phyloP scores from a whole-genome alignment of 805 yeast species.

The Teunomyces funiuensis region DNA sequence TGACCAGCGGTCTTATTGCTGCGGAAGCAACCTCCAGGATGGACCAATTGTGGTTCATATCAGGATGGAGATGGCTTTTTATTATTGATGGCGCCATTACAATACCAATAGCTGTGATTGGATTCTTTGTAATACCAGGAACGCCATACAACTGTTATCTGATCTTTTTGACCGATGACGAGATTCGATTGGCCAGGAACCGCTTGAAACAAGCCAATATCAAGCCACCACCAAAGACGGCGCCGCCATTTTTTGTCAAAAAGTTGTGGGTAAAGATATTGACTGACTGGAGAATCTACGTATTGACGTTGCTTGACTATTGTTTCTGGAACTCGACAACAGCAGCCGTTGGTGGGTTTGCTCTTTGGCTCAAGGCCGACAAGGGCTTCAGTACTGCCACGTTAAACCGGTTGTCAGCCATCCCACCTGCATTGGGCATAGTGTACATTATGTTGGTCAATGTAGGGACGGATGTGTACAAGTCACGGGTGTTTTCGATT shows the following conservation, averaged over 20 bases:
- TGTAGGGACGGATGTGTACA: conserved; percentile 51
- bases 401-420: conserved; percentile 29
- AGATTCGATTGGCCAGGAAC: conserved; percentile 51
- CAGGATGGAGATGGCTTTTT: conserved; percentile 26
- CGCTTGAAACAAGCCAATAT: conserved; percentile 22
- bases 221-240: conserved; percentile 8
- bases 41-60: conserved; percentile 2
- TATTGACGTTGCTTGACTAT: conserved; percentile 17
- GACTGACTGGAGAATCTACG: conserved; percentile 33
- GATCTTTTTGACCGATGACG: conserved; percentile 54
- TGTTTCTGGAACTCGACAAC: conserved; percentile 31
- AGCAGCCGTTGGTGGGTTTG: conserved; percentile 54
- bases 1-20: conserved; percentile 29
- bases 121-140: conserved; percentile 23
- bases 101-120: conserved; percentile 18
- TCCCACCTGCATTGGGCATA: conserved; percentile 62
- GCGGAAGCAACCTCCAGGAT: conserved; percentile 12
- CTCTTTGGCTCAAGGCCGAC: conserved; percentile 31
- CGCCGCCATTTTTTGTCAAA: conserved; percentile 23
- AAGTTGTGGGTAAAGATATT: conserved; percentile 27
- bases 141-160: conserved; percentile 43
- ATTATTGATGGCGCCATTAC: conserved; percentile 25
- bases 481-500: conserved; percentile 53
- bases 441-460: conserved; percentile 47
- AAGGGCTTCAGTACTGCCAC: conserved; percentile 6